Percentiles rank a stretch among this genome's conserved stretches.
phyloP scores from a whole-genome alignment of 768 basidiomycete genomes.

The Artomyces pyxidatus region DNA sequence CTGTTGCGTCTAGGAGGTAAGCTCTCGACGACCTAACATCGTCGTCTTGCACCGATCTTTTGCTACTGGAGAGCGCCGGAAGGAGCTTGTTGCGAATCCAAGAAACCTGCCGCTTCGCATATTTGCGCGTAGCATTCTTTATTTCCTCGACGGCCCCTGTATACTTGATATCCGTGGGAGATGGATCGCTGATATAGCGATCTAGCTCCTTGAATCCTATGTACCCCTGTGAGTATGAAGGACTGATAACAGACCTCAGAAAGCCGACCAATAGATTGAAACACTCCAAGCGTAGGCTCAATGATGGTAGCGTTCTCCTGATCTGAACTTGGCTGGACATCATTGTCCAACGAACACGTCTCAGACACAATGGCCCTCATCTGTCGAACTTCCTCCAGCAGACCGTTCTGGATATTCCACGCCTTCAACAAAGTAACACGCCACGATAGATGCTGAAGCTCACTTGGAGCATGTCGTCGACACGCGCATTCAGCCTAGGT shows the following conservation, averaged over 20 bases:
- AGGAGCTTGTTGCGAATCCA: slow-evolving; percentile 91
- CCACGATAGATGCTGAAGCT: slow-evolving; percentile 9
- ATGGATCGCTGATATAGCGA: slow-evolving; percentile 43
- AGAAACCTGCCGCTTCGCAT: slow-evolving; percentile 83
- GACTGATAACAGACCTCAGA: neutral
- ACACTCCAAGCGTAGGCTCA: slow-evolving; percentile 83
- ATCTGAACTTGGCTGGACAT: too few relatives aligned
- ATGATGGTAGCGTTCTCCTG: too few relatives aligned
- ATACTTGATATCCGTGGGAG: slow-evolving; percentile 32
- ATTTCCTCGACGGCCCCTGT: slow-evolving; percentile 59
- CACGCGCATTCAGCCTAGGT: slow-evolving; percentile 64
- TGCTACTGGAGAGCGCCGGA: slow-evolving; percentile 54
- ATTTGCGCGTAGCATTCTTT: slow-evolving; percentile 84
- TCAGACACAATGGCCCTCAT: slow-evolving; percentile 32
- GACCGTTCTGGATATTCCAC: slow-evolving; percentile 31
- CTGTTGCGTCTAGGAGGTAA: slow-evolving; percentile 65
- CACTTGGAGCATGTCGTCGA: slow-evolving; percentile 88
- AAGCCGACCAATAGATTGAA: slow-evolving; percentile 80
- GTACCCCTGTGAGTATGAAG: neutral
- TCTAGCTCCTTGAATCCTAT: slow-evolving; percentile 91
- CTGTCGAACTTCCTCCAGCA: slow-evolving; percentile 69
- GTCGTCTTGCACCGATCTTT: slow-evolving; percentile 19
- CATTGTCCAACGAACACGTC: too few relatives aligned
- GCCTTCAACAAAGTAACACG: slow-evolving; percentile 1
- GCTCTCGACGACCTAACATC: slow-evolving; percentile 28